Evolutionary conservation across 2,329 filamentous ascomycete species (phyloP).

Genomic region (Aspergillus brasiliensis): DNA sequence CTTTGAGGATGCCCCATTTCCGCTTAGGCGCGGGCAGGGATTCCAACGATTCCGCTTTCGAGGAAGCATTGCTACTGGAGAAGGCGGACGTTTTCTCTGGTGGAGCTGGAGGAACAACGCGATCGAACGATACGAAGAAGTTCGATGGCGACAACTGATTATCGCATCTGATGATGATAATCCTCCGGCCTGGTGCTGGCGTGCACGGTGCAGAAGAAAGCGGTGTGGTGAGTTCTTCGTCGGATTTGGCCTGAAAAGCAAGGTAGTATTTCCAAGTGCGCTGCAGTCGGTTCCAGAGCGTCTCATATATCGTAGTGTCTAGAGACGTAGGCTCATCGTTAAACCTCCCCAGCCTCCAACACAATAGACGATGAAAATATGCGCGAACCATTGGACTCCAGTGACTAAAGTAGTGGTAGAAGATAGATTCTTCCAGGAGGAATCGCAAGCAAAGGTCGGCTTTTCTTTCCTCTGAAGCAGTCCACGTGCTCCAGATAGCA

Average conservation of each 20-base stretch:
- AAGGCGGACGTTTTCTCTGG: conserved; percentile 35
- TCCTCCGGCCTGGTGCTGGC: conserved; percentile 79
- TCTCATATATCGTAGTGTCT: conserved; percentile 72
- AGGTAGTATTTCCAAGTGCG: conserved; percentile 79
- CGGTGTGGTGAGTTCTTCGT: conserved; percentile 55
- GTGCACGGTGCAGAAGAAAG: conserved; percentile 80
- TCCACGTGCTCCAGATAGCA: conserved; percentile 74
- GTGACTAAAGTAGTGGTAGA: conserved; percentile 83
- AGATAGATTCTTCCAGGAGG: conserved; percentile 72
- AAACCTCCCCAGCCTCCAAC: conserved; percentile 83
- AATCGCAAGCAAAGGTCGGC: conserved; percentile 71
- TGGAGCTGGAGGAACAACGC: conserved; percentile 50
- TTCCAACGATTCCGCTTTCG: conserved; percentile 26
- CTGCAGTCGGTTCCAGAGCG: conserved; percentile 68
- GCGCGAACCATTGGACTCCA: conserved; percentile 95
- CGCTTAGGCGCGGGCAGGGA: conserved; percentile 37
- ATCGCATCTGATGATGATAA: conserved; percentile 87
- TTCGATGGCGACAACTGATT: conserved; percentile 55
- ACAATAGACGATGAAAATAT: conserved; percentile 87
- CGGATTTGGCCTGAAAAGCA: conserved; percentile 69
- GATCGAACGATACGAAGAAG: conserved; percentile 66
- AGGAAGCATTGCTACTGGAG: conserved; percentile 34
- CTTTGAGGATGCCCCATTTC: conserved; percentile 56
- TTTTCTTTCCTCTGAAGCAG: conserved; percentile 67
- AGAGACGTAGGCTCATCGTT: conserved; percentile 65